A percentile compares a stretch with the other conserved stretches of the same genome.
phyloP scores from a whole-genome alignment of 345 rosid genomes.

The Aquilaria sinensis region DNA sequence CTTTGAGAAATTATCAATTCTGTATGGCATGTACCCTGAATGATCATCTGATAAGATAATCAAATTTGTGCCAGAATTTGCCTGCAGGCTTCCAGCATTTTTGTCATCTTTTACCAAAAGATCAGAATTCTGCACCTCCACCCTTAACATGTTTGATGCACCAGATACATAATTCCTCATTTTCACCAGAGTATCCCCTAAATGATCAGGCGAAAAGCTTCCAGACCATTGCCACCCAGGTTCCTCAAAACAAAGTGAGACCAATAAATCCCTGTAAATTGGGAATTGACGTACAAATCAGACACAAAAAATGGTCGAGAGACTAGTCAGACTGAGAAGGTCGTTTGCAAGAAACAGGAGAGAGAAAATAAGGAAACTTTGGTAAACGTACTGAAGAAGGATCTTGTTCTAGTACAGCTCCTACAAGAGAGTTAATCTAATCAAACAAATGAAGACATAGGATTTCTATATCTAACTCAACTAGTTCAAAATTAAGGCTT shows the following conservation, averaged over 20 bases:
- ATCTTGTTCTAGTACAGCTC: no score
- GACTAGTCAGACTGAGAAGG: no score
- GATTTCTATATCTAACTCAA: no score
- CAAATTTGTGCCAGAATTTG: slow-evolving; percentile 79
- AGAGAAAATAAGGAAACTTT: no score
- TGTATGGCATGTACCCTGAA: slow-evolving; percentile 89
- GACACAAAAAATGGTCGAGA: no score
- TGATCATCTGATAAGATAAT: slow-evolving; percentile 89
- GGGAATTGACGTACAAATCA: no score
- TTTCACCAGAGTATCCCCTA: slow-evolving; percentile 94
- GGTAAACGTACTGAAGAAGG: no score
- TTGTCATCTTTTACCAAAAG: slow-evolving; percentile 67
- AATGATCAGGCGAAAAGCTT: slow-evolving; percentile 89
- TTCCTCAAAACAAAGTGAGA: slow-evolving; percentile 76
- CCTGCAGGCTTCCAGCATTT: slow-evolving; percentile 62
- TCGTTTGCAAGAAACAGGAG: no score
- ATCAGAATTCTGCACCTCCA: slow-evolving; percentile 90
- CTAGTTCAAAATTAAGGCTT: no score
- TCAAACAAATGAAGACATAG: no score
- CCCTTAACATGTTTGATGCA: slow-evolving; percentile 68
- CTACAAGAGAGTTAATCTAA: no score
- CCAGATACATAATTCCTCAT: slow-evolving; percentile 73
- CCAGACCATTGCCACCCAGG: slow-evolving; percentile 99
- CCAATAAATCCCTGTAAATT: slow-evolving; percentile 65
- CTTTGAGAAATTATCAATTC: slow-evolving; percentile 93